phyloP scores from a whole-genome alignment of 768 basidiomycete genomes.

The Fomitopsis serialis region DNA sequence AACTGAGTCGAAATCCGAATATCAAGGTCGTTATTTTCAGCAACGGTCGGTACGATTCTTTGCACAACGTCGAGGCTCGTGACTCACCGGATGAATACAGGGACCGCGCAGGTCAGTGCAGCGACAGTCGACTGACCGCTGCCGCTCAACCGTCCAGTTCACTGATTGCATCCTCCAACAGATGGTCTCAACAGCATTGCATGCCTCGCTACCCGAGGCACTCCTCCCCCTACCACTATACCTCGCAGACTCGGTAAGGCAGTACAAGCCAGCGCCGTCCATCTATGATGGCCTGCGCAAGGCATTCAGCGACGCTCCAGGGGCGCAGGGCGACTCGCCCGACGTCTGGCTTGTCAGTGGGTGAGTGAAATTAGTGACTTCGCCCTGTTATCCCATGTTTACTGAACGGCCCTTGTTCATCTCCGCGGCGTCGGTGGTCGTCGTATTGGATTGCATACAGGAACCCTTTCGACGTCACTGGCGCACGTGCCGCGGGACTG shows the following conservation, averaged over 20 bases:
- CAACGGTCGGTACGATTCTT: constrained; percentile 23
- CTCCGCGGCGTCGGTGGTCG: background rate
- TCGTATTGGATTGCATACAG: constrained; percentile 4
- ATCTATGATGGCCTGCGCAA: constrained; percentile 20
- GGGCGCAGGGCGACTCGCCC: background rate
- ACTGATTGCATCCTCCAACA: constrained; percentile 4
- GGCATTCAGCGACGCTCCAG: background rate
- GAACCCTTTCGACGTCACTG: constrained; percentile 28
- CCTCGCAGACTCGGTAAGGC: constrained; percentile 17
- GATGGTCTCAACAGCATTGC: constrained; percentile 22
- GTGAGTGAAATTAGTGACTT: too few species aligned
- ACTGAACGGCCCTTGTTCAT: background rate
- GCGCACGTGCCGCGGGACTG: constrained; percentile 20
- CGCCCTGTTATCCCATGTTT: too few species aligned
- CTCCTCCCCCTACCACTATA: constrained; percentile 5
- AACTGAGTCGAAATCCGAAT: constrained; percentile 7
- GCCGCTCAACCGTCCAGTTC: too few species aligned
- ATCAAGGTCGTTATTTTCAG: constrained; percentile 21
- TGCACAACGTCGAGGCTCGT: too few species aligned
- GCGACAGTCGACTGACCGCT: too few species aligned
- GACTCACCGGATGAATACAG: background rate
- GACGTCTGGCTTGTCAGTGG: constrained; percentile 28
- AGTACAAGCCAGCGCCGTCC: constrained; percentile 22
- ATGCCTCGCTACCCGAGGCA: background rate
- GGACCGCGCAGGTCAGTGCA: background rate